Base-by-base conservation (phyloP, 768 basidiomycete species). In the Pleurotus platypus region DNA sequence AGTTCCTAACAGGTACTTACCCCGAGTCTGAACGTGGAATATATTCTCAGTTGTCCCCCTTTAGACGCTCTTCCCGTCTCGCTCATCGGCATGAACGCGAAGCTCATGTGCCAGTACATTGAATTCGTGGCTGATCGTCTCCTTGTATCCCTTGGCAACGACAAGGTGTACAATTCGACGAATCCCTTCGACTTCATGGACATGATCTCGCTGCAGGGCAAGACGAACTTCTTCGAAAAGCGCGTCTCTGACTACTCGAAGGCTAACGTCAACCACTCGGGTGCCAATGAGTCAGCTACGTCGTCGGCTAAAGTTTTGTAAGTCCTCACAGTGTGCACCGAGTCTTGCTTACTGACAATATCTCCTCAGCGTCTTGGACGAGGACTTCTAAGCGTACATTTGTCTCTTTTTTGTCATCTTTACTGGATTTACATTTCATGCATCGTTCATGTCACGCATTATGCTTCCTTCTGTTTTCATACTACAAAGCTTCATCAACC, bases 151-250 rank as follows among this genome's bases (percentile, higher is more conserved):
- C 78, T 97, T 22, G 94, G 94, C 35, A 92, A 89, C 63, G 76
- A 84, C 22, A 94, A 94, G 68, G 66, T 83, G 49, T 97, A 92
- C 76, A 77, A 85, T 59, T 71, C 78, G 0, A 73, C 81, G 22
- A 97, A 97, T 68, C 95, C 94, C 5, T 90, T 91, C 69, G 90
- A 94, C 70, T 94, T 94, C 66, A 94, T 94, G 92, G 92, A 95
- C 63, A 85, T 94, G 83, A 95, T 95, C 46, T 96, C 93, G 13
- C 76, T 97, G 5, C 89, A 94, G 73, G 95, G 95, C 61, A 98
- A 98, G 78, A 92, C 94, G 40, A 94, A 97, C 74, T 97, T 97
- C 71, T 97, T 95, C 68, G 94, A 96, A 75, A 94, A 95, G 73
- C 83, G 94, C 1, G 95, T 97, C 3, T 94, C 92, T 2, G 89